phyloP scores from a whole-genome alignment of 2,329 filamentous ascomycete species.

The Verticillium zaregamsianum region DNA sequence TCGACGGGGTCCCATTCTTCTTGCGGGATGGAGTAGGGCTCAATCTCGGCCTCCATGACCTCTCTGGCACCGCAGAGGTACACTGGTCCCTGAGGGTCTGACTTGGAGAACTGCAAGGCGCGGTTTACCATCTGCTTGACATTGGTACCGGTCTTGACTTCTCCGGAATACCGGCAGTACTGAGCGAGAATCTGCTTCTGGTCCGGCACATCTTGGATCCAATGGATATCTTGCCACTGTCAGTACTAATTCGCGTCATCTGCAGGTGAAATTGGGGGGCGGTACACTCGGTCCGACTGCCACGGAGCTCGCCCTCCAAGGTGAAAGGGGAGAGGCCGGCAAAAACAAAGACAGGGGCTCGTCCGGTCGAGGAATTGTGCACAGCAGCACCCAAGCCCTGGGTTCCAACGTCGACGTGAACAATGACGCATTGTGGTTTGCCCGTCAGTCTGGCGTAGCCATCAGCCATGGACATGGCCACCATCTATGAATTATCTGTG shows the following conservation, averaged over 20 bases:
- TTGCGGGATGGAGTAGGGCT: conserved; percentile 66
- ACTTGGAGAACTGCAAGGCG: conserved; percentile 70
- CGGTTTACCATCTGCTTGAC: conserved; percentile 81
- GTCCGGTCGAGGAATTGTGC: conserved; percentile 67
- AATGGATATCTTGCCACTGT: conserved; percentile 54
- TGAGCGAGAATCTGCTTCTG: conserved; percentile 71
- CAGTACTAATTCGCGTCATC: conserved; percentile 22
- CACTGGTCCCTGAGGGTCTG: conserved; percentile 68
- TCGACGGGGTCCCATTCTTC: conserved; percentile 67
- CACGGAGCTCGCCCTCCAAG: conserved; percentile 66
- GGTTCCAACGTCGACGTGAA: conserved; percentile 72
- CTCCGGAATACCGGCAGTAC: conserved; percentile 73
- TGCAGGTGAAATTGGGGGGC: not conserved
- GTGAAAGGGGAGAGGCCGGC: conserved; percentile 69
- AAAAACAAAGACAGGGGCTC: conserved; percentile 68
- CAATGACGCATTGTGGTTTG: conserved; percentile 66
- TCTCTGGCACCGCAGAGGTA: conserved; percentile 71
- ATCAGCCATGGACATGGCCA: conserved; percentile 72
- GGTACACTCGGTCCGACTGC: conserved; percentile 56
- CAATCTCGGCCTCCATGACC: conserved; percentile 77
- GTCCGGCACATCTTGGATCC: conserved; percentile 73
- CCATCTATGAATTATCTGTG: conserved; percentile 50
- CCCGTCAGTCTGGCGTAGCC: conserved; percentile 65
- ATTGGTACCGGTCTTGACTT: conserved; percentile 74
- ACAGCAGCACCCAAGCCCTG: conserved; percentile 68